Conservation (phyloP, 352 stramenopile genomes). For the Thalassiosira allenii region DNA sequence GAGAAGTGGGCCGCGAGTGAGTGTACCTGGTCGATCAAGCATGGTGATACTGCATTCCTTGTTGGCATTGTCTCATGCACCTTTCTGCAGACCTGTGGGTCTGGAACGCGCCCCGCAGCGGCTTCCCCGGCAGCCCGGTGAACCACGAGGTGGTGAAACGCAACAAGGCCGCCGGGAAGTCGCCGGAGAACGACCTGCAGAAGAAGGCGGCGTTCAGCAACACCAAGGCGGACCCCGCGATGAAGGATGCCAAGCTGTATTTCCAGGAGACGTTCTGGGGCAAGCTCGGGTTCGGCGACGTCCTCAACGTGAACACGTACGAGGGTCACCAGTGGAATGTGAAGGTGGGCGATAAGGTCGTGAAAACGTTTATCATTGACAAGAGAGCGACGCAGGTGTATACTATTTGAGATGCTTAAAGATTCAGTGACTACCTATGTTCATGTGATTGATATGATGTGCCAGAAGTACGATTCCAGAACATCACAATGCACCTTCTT, state of each 20-base stretch:
- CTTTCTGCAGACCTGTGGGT: slow-evolving; percentile 73
- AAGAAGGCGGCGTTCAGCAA: slow-evolving; percentile 72
- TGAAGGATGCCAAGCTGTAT: slow-evolving; percentile 71
- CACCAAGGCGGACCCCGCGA: slow-evolving; percentile 51
- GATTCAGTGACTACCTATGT: too few species aligned
- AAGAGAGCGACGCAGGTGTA: slow-evolving; percentile 33
- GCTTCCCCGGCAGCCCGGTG: slow-evolving; percentile 65
- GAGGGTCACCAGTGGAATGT: slow-evolving; percentile 79
- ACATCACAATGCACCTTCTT: too few species aligned
- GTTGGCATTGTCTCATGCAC: too few species aligned
- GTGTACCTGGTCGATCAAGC: slow-evolving; percentile 53
- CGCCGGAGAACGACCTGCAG: slow-evolving; percentile 7
- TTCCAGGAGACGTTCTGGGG: slow-evolving; percentile 73
- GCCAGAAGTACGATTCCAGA: too few species aligned
- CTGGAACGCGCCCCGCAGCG: slow-evolving; percentile 75
- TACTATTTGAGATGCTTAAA: slow-evolving; percentile 37
- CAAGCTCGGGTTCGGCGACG: slow-evolving; percentile 55
- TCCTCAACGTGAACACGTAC: slow-evolving; percentile 74
- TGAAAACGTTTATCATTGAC: slow-evolving; percentile 63
- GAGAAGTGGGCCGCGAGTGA: slow-evolving; percentile 94
- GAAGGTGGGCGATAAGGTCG: slow-evolving; percentile 58
- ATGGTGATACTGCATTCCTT: too few species aligned
- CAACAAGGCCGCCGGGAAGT: slow-evolving; percentile 32
- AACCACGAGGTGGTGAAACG: slow-evolving; percentile 59
- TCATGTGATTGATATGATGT: too few species aligned